Base-by-base conservation (phyloP, 2,329 filamentous ascomycete species). In the Periconia digitata region DNA sequence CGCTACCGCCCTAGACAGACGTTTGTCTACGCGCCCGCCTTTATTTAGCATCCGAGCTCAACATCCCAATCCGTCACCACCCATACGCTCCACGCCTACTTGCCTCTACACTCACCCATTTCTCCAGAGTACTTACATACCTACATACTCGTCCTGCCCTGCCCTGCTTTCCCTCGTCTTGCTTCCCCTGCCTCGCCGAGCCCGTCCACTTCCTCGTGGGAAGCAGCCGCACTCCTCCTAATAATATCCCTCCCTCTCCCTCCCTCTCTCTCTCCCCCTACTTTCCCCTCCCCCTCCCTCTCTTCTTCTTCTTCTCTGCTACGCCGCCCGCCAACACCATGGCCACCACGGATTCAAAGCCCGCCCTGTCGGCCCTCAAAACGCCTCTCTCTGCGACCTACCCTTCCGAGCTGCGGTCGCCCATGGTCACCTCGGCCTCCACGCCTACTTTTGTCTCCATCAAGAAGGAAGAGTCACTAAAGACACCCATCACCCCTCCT, bases 401-500 rank as follows among this genome's bases (percentile, higher is more conserved):
- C 50, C 76, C 76, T 7, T 79, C 76, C 5, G 76, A 79, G 63
- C 63, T 79, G 46, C 63, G 81, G 57, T 92, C 86, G 56, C 89
- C 89, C 41, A 79, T 88, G 64, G 85, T 85, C 41, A 57, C 63
- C 47, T 70, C 67, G 17, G 42, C 42, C 21, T 38, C 34, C n/a
- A 69, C 67, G 32, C 76, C 75, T 43, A 78, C 79, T 40, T 77
- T 83, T 17, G 59, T 62, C 51, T 62, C 53, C 60, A 82, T 92
- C 77, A 92, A 92, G 72, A 75, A 76, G 46, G 81, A 87, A 59
- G 81, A 85, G 50, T 73, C 79, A 38, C 73, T 84, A 49, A 87
- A 85, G 74, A 96, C 92, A 4, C 92, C 92, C 41, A 95, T 97
- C 70, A 95, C 89, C 43, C 92, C 92, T 44, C 92, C 92, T 3